Percentiles rank a stretch among this genome's conserved stretches.
These are phyloP conservation scores for Dipteronia sinensis DNA, from an alignment of 345 rosid genomes.

Conservation along the genomic window DNA sequence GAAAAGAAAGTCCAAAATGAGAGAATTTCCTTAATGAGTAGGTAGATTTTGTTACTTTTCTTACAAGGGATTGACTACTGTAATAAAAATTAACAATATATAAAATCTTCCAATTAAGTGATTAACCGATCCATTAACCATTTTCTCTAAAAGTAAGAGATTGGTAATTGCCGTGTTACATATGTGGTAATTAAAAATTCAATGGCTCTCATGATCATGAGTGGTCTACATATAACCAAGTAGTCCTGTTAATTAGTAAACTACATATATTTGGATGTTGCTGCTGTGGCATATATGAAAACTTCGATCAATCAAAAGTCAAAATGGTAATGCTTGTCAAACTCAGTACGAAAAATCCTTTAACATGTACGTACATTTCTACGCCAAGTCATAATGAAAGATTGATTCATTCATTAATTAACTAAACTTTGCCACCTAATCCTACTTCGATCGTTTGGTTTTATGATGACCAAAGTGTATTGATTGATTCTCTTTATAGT, in stretches of 20 bases:
- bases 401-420: not conserved
- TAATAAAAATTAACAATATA: not conserved
- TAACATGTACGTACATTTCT: not conserved
- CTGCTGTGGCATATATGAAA: not conserved
- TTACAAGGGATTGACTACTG: constrained; percentile 43
- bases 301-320: constrained; percentile 14
- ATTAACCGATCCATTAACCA: not conserved
- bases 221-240: not conserved
- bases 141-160: not conserved
- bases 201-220: not conserved
- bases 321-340: constrained; percentile 14
- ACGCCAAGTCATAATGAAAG: not conserved
- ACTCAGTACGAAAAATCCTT: not conserved
- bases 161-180: constrained; percentile 2
- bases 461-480: too few relatives aligned
- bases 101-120: constrained; percentile 2
- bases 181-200: not conserved
- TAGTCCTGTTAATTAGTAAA: constrained; percentile 12
- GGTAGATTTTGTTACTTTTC: constrained; percentile 39
- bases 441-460: not conserved
- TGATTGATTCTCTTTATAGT: not conserved
- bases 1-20: not conserved
- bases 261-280: not conserved
- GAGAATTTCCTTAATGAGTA: constrained; percentile 23
- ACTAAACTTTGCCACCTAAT: constrained; percentile 9